phyloP scores from a whole-genome alignment of 2,329 filamentous ascomycete genomes.

The Teratosphaeria zuluensis region DNA sequence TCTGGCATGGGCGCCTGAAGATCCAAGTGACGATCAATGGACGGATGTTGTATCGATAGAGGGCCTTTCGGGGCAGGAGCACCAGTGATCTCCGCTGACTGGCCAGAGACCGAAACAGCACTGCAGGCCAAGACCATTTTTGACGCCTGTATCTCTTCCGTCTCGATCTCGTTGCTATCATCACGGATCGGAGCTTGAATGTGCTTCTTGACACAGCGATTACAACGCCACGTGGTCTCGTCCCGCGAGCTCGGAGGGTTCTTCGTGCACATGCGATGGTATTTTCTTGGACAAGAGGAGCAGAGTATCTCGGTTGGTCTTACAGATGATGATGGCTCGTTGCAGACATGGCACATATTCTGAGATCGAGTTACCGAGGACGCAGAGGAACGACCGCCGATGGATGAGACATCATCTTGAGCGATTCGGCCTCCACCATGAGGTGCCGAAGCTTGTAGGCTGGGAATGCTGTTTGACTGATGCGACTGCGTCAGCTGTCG shows the following conservation, averaged over 20 bases:
- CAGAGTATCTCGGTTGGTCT: slow-evolving; percentile 25
- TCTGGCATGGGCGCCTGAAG: neutral
- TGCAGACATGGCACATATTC: slow-evolving; percentile 25
- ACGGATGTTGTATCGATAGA: neutral
- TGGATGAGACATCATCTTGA: neutral
- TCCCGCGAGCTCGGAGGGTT: neutral
- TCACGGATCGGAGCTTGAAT: neutral
- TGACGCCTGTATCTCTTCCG: neutral
- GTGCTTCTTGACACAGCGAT: slow-evolving; percentile 14
- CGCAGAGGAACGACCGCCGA: neutral
- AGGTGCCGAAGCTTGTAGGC: neutral
- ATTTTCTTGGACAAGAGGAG: slow-evolving; percentile 23
- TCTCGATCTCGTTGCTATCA: neutral
- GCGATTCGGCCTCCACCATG: neutral
- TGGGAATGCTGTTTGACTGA: neutral
- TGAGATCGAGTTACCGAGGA: neutral
- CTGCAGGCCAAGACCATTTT: neutral
- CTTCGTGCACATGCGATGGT: slow-evolving; percentile 28
- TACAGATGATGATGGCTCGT: slow-evolving; percentile 12
- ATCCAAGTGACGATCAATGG: neutral
- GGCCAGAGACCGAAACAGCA: neutral
- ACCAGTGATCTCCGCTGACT: neutral
- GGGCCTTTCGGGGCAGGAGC: neutral
- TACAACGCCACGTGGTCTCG: slow-evolving; percentile 17
- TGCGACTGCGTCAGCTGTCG: neutral